phyloP scores from a whole-genome alignment of 768 basidiomycete genomes.

The Boletus rubroflammeus region DNA sequence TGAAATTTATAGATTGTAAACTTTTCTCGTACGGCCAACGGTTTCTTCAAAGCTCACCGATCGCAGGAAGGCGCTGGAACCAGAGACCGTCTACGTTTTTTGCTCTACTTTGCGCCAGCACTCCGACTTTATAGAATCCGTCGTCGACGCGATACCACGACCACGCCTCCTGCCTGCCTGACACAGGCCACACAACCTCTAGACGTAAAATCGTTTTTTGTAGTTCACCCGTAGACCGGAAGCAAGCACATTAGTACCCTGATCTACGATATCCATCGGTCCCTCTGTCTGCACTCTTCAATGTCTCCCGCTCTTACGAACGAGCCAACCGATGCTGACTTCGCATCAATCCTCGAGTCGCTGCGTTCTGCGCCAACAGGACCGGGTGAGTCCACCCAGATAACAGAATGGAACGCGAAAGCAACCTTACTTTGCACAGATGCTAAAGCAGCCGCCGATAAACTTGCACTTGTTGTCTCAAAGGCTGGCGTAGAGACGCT shows the following conservation, averaged over 20 bases:
- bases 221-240: slow-evolving; percentile 19
- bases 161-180: not conserved
- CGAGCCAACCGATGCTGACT: slow-evolving; percentile 39
- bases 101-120: not conserved
- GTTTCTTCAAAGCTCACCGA: not conserved
- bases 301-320: slow-evolving; percentile 58
- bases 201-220: slow-evolving; percentile 9
- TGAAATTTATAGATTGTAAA: not conserved
- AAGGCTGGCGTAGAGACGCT: slow-evolving; percentile 62
- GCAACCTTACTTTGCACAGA: slow-evolving; percentile 40
- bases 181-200: slow-evolving; percentile 3
- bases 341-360: slow-evolving; percentile 43
- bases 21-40: not conserved
- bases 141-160: slow-evolving; percentile 8
- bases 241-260: slow-evolving; percentile 14
- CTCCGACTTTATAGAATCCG: not conserved
- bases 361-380: slow-evolving; percentile 59
- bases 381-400: slow-evolving; percentile 40
- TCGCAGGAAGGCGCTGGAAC: not conserved
- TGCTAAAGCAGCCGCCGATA: slow-evolving; percentile 81
- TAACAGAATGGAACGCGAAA: not conserved
- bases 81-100: not conserved
- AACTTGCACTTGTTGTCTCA: slow-evolving; percentile 66
- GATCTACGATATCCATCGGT: slow-evolving; percentile 23
- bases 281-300: slow-evolving; percentile 4